Percentiles rank a stretch among this genome's conserved stretches.
Conservation (phyloP, 116 monocot species). For the Posidonia oceanica region DNA sequence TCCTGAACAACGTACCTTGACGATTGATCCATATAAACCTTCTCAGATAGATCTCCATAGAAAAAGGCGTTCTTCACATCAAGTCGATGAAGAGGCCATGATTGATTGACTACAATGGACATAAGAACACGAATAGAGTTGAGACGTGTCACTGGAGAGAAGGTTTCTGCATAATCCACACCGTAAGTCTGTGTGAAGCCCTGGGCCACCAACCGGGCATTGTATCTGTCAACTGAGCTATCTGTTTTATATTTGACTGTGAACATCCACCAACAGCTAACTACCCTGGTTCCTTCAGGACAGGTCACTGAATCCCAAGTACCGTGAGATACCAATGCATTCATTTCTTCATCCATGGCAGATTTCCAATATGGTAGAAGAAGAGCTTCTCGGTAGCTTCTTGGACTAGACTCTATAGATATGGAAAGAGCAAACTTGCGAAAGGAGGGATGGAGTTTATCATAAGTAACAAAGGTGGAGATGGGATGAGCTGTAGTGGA, state of each 20-base stretch:
- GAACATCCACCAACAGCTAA: background rate
- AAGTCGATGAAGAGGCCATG: background rate
- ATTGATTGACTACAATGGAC: background rate
- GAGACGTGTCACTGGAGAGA: too few species aligned
- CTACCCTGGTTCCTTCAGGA: background rate
- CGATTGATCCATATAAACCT: background rate
- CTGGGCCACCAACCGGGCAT: background rate
- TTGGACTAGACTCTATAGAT: too few species aligned
- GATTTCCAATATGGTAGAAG: too few species aligned
- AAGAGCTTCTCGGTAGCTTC: too few species aligned
- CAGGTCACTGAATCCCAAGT: background rate
- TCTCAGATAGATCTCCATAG: background rate
- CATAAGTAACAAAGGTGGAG: too few species aligned
- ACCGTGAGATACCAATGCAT: too few species aligned
- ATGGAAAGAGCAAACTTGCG: too few species aligned
- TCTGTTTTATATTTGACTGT: background rate
- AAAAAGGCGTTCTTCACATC: conserved; percentile 6
- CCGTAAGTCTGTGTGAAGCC: too few species aligned
- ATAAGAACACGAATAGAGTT: too few species aligned
- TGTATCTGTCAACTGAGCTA: background rate
- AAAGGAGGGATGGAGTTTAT: too few species aligned
- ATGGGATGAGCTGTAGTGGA: too few species aligned
- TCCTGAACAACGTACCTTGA: background rate
- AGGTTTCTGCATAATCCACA: background rate
- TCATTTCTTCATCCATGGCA: too few species aligned